Base-by-base conservation (phyloP, 305 asterid genomes). In the Galium porrigens region DNA sequence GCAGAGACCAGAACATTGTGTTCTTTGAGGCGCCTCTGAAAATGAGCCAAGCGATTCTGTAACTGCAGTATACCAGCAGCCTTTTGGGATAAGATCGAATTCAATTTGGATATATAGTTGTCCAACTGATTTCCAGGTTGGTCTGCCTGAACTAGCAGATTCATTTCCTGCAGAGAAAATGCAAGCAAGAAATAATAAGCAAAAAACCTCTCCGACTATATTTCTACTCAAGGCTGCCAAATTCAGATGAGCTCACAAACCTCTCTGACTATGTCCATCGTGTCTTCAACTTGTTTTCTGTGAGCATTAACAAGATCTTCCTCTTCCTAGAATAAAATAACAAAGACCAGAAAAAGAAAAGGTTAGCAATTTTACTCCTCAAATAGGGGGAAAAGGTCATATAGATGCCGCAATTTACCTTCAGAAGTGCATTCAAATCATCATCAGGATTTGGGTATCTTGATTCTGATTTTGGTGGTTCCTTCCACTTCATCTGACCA, bases 221-320 rank as follows among this genome's bases (percentile, higher is more conserved):
- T 4, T 2, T 36, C 5, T 41, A 41, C 48, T 41, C 48, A 41
- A 11, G n/a, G 48, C n/a, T 10, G n/a, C 15, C 48, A 49, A 22
- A 58, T 30, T 59, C 65, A 53, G 64, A 61, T 58, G 14, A 73
- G 11, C 72, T 51, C 61, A 76, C 82, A 29, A 36, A 92, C 99
- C 97, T 89, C 96, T 71, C 94, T 73, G 55, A 92, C 99, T 57
- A 92, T 83, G 76, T 87, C 95, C 96, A 92, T 92, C 0, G 96
- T 89, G 77, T 92, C 96, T 77, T 92, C 99, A 67, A 92, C 99
- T 78, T 86, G 97, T 74, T 77, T 89, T 80, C 99, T 74, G 70
- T 92, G 99, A 68, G 96, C 91, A 83, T 76, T 82, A 65, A 92
- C 97, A 33, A 92, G 95, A 74, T 84, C 94, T 77, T 92, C 97